Conservation (phyloP, 345 rosid genomes). For the Stellera chamaejasme region DNA sequence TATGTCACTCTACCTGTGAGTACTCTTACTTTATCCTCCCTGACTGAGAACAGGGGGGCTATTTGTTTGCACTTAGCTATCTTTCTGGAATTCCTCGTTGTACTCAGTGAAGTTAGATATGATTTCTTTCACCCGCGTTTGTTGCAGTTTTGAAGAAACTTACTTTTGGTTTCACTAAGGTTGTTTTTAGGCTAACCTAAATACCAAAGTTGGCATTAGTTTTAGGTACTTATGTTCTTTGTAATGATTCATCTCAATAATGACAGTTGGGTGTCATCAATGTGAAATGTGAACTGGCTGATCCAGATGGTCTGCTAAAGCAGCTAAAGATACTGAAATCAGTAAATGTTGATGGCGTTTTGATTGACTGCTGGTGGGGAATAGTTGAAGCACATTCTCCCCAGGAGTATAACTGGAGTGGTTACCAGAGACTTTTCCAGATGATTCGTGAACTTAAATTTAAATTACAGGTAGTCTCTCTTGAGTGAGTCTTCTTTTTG, state of each 20-base stretch:
- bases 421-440: conserved; percentile 75
- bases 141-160: background rate
- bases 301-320: conserved; percentile 76
- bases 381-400: conserved; percentile 91
- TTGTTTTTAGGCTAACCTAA: conserved; percentile 8
- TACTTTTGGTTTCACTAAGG: conserved; percentile 2
- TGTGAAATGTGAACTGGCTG: conserved; percentile 86
- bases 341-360: conserved; percentile 70
- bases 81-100: too few species aligned
- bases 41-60: background rate
- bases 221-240: conserved; percentile 3
- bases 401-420: conserved; percentile 88
- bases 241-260: conserved; percentile 10
- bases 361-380: conserved; percentile 99
- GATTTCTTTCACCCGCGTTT: background rate
- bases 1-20: conserved; percentile 93
- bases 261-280: conserved; percentile 84
- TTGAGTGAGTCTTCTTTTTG: conserved; percentile 5
- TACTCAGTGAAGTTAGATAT: background rate
- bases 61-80: background rate
- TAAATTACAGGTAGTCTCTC: conserved; percentile 67
- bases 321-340: conserved; percentile 77
- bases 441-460: conserved; percentile 76
- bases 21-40: conserved; percentile 14
- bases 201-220: conserved; percentile 2